Evolutionary conservation across 768 basidiomycete species (phyloP).

Genomic region (Tulasnella sp.): DNA sequence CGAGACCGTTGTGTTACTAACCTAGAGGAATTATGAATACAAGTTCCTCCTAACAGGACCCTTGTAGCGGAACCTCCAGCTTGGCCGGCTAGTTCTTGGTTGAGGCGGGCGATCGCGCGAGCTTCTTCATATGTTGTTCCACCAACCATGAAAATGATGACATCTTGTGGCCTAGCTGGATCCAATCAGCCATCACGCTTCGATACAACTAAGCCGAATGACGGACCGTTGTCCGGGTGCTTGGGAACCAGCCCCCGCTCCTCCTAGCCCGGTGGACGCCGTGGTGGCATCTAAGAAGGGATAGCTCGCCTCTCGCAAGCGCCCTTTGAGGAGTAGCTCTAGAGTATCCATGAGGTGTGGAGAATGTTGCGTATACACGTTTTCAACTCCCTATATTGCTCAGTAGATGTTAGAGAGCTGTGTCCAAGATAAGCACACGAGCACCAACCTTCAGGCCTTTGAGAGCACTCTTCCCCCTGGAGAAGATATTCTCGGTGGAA

Average conservation of each 20-base stretch:
- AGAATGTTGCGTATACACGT: conserved; percentile 95
- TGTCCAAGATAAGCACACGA: background rate
- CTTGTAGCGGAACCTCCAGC: conserved; percentile 53
- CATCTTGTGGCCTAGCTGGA: conserved; percentile 71
- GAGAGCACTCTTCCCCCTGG: conserved; percentile 86
- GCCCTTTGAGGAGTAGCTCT: conserved; percentile 79
- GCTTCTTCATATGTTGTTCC: conserved; percentile 97
- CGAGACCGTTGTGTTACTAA: conserved; percentile 32
- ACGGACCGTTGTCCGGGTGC: conserved; percentile 7
- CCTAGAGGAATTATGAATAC: conserved; percentile 91
- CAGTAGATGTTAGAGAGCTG: conserved; percentile 2
- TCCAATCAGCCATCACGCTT: background rate
- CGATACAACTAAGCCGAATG: background rate
- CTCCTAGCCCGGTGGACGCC: conserved; percentile 13
- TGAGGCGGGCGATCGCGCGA: conserved; percentile 71
- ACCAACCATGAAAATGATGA: conserved; percentile 94
- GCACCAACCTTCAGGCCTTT: conserved; percentile 83
- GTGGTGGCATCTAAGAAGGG: conserved; percentile 56
- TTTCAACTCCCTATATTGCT: conserved; percentile 77
- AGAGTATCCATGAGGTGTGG: conserved; percentile 90
- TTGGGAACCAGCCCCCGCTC: background rate
- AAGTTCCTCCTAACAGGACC: conserved; percentile 86
- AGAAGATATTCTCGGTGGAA: conserved; percentile 88
- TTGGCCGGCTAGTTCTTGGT: conserved; percentile 52
- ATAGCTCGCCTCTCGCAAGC: conserved; percentile 79